Evolutionary conservation across 495 filamentous ascomycete genomes (phyloP).

Genomic region (Podospora pseudopauciseta): DNA sequence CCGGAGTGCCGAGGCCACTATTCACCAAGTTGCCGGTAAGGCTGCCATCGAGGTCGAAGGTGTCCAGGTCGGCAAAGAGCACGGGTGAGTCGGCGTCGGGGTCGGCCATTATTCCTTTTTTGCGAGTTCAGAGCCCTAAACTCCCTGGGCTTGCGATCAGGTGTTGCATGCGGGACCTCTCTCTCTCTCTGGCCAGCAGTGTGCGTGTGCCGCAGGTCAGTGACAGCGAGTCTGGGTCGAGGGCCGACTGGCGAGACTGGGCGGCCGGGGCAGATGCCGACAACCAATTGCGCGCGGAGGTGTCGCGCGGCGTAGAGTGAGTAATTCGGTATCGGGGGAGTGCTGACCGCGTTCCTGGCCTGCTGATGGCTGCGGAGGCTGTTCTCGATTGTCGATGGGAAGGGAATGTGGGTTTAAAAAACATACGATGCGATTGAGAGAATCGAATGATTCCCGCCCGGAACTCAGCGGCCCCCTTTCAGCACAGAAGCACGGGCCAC

Average conservation of each 20-base stretch:
- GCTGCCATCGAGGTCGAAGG: conserved; percentile 16
- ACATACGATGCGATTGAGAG: background rate
- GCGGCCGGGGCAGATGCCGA: background rate
- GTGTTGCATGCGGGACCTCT: conserved; percentile 31
- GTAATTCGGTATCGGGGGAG: background rate
- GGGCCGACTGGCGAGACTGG: conserved; percentile 5
- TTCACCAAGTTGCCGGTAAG: conserved; percentile 17
- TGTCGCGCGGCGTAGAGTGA: background rate
- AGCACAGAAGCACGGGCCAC: background rate
- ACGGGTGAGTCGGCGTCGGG: conserved; percentile 26
- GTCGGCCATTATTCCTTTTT: conserved; percentile 26
- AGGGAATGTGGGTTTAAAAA: conserved; percentile 4
- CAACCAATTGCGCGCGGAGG: background rate
- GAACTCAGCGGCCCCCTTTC: background rate
- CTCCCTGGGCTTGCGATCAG: conserved; percentile 16
- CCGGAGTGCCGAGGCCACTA: conserved; percentile 20
- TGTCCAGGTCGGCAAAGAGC: conserved; percentile 28
- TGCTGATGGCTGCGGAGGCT: background rate
- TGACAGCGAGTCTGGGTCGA: conserved; percentile 9
- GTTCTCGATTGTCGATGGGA: conserved; percentile 3
- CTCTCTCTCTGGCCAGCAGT: background rate
- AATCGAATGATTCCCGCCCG: background rate
- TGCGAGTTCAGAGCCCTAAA: conserved; percentile 7
- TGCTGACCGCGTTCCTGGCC: background rate
- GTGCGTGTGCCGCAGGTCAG: conserved; percentile 12